Evolutionary conservation across 2,329 filamentous ascomycete species (phyloP).

Genomic region (Microsporum canis): DNA sequence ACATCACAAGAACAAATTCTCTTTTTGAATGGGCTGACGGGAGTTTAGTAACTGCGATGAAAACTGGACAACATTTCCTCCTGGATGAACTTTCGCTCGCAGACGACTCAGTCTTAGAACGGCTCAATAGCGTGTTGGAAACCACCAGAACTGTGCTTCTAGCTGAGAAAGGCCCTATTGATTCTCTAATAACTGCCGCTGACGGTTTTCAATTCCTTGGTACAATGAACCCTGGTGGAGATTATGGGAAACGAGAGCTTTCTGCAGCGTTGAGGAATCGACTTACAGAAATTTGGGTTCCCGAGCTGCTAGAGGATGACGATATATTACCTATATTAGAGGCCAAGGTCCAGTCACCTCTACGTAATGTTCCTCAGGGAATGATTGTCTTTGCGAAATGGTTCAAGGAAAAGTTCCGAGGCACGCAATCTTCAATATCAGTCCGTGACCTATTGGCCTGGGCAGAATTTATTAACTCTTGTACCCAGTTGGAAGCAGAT

Average conservation of each 20-base stretch:
- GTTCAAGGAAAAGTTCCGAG: constrained; percentile 74
- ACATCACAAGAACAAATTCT: constrained; percentile 58
- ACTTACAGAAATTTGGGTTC: constrained; percentile 98
- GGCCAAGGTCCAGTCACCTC: constrained; percentile 54
- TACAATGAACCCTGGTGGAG: constrained; percentile 97
- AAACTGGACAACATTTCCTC: constrained; percentile 75
- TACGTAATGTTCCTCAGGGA: constrained; percentile 48
- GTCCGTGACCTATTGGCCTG: constrained; percentile 87
- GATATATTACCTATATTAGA: constrained; percentile 81
- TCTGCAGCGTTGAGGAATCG: constrained; percentile 90
- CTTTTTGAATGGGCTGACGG: constrained; percentile 96
- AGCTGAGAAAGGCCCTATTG: constrained; percentile 80
- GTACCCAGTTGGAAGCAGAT: constrained; percentile 37
- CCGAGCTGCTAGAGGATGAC: constrained; percentile 67
- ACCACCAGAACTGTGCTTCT: constrained; percentile 74
- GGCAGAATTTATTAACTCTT: constrained; percentile 81
- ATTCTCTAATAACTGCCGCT: constrained; percentile 64
- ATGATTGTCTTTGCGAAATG: constrained; percentile 85
- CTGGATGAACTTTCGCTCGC: constrained; percentile 96
- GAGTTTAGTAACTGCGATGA: constrained; percentile 88
- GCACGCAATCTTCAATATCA: constrained; percentile 66
- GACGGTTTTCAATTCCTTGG: constrained; percentile 90
- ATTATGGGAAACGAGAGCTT: constrained; percentile 95
- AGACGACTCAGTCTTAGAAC: constrained; percentile 91
- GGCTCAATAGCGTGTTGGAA: constrained; percentile 92